Conservation (phyloP, 306 rosid species). For the Alnus glutinosa region DNA sequence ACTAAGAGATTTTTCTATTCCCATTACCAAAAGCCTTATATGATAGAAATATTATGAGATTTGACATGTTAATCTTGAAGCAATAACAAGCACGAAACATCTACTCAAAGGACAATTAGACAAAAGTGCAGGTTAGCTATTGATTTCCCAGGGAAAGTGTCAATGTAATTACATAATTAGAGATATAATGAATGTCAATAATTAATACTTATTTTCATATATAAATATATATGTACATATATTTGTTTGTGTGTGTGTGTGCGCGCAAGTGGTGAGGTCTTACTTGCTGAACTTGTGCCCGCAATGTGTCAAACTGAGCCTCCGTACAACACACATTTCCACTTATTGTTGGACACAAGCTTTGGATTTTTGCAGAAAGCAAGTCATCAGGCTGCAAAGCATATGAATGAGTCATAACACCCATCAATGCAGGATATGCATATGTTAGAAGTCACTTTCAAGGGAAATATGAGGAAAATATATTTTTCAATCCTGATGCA, state of each 20-base stretch:
- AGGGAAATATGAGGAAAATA: background rate
- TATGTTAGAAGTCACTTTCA: background rate
- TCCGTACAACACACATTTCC: slow-evolving; percentile 91
- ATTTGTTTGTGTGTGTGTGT: background rate
- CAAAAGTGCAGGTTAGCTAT: background rate
- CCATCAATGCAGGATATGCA: slow-evolving; percentile 14
- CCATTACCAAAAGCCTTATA: background rate
- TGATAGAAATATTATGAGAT: background rate
- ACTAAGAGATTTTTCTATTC: background rate
- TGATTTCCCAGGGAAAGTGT: background rate
- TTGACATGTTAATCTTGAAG: too few species aligned
- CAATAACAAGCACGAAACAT: background rate
- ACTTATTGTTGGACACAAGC: slow-evolving; percentile 76
- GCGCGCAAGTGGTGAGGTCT: slow-evolving; percentile 11
- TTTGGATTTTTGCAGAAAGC: slow-evolving; percentile 88
- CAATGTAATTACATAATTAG: background rate
- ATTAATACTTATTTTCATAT: background rate
- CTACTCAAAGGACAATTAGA: background rate
- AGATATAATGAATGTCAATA: background rate
- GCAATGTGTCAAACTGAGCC: slow-evolving; percentile 75
- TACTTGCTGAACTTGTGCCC: slow-evolving; percentile 92
- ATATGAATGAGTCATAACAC: slow-evolving; percentile 3
- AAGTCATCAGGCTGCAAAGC: slow-evolving; percentile 74
- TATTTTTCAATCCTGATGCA: background rate
- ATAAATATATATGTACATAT: background rate